Evolutionary conservation across 306 rosid species (phyloP), one percentile per base, ranked within the genome.

Genomic region (Vicia sativa): DNA sequence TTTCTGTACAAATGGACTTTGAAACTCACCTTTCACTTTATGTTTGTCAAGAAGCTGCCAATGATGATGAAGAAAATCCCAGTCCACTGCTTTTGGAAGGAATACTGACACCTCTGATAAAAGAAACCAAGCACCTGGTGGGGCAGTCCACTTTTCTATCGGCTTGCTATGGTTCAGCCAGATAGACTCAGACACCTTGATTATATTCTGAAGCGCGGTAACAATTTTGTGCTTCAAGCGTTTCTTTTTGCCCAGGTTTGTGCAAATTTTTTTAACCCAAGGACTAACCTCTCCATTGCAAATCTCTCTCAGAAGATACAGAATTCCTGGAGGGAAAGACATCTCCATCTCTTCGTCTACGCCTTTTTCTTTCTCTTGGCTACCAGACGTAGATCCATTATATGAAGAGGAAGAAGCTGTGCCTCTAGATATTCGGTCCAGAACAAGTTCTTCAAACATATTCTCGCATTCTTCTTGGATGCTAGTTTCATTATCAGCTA

Each of bases 391-490:
- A 41, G 83, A 31, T 59, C 54, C 79, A n/a, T 43, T 49, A 26
- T 26, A 68, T 55, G 86, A 74, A 18, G 81, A 68, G 54, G 73
- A 10, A 26, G 65, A 26, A 54, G 76, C 76, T 55, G 78, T 86
- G 77, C 75, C 87, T 72, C 71, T 63, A 70, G 85, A 73, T 74
- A 87, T 76, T 76, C 96, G 79, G 34, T 92, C 96, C 80, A 92
- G 65, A 56, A 92, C 91, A 73, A 92, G 84, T 71, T 92, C 96
- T 59, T 78, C 79, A 82, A 92, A 92, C 86, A 86, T 59, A 76
- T 87, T 80, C 70, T 87, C 93, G 78, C 96, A 87, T 84, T 92
- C 98, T 81, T 90, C 98, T 83, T 90, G 98, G 80, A 92, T 83
- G 82, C 96, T 87, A 73, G 90, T 62, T 82, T 92, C 98, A 67